phyloP scores from a whole-genome alignment of 2,329 filamentous ascomycete species.

The Didymosphaeria variabile region DNA sequence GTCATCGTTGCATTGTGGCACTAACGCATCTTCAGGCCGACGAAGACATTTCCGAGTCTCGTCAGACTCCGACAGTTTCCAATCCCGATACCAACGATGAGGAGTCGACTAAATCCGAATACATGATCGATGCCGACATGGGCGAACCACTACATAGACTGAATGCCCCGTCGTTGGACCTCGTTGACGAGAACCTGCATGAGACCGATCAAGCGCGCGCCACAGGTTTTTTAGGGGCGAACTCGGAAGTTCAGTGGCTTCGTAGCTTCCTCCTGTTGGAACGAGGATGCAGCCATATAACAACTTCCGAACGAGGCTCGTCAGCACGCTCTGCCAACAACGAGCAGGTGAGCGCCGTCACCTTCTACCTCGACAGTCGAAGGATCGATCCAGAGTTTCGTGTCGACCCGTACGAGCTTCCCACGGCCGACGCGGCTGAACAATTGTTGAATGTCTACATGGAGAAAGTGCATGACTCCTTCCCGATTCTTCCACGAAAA shows the following conservation, averaged over 20 bases:
- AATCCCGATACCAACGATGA: slow-evolving; percentile 31
- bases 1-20: background rate
- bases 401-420: slow-evolving; percentile 45
- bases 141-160: slow-evolving; percentile 24
- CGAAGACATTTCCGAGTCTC: slow-evolving; percentile 34
- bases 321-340: slow-evolving; percentile 16
- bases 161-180: slow-evolving; percentile 31
- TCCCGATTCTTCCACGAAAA: slow-evolving; percentile 48
- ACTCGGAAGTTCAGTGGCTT: slow-evolving; percentile 46
- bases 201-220: slow-evolving; percentile 34
- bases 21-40: slow-evolving; percentile 35
- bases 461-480: slow-evolving; percentile 49
- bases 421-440: slow-evolving; percentile 42
- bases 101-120: slow-evolving; percentile 20
- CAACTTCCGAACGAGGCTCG: slow-evolving; percentile 16
- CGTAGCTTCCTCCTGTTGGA: slow-evolving; percentile 35
- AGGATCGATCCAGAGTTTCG: slow-evolving; percentile 32
- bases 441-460: slow-evolving; percentile 49
- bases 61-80: slow-evolving; percentile 24
- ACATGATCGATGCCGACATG: slow-evolving; percentile 18
- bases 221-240: slow-evolving; percentile 46
- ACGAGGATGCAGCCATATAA: slow-evolving; percentile 21
- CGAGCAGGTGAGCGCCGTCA: slow-evolving; percentile 42
- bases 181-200: slow-evolving; percentile 42
- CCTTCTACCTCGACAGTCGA: slow-evolving; percentile 46